Base-by-base conservation (phyloP, 2,329 filamentous ascomycete genomes). In the Zymoseptoria tritici region DNA sequence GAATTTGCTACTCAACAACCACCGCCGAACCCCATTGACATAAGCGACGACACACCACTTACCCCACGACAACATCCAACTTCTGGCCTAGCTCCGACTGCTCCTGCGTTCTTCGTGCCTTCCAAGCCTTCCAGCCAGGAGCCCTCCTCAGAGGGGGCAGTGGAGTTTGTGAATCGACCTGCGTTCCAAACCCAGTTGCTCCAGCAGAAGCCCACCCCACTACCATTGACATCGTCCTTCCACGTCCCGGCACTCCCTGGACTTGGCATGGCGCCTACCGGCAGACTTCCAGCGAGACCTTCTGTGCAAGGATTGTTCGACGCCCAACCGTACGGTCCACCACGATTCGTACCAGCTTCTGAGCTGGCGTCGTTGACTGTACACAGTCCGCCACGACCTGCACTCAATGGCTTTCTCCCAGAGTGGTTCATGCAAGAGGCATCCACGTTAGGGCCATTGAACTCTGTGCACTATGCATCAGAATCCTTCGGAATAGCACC, bases 291-390 rank as follows among this genome's bases (percentile, higher is more conserved):
- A 46, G 36, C 13, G 36, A 46, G 36, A 46, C 16, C 36, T 16
- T 46, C 36, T 46, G 36, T 46, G 13, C 36, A 46, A 11, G 36
- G 36, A 46, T n/a, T 46, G 6, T 46, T 46, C 36, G 36, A 46
- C 11, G 13, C 36, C 13, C 13, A 46, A 1, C 69, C 67, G 31
- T 66, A 67, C 9, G 66, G 66, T 4, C 66, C 66, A 6, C 65
- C 85, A 42, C 19, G 24, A 8, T 56, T n/a, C 67, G 29, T 67
- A 67, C 29, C 67, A 61, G 11, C 67, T 65, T 16, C 64, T 85
- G 1, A 85, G 69, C 13, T 46, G 36, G 13, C 36, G 16, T 46
- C 36, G 36, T 46, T 46, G 36, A 46, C 36, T 46, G 36, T 46
- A 16, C 36, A 16, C 5, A 16, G 36, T 46, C 36, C 36, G 16